Evolutionary conservation across 768 basidiomycete species (phyloP), one percentile per base, ranked within the genome.

Genomic region (Phylloporus arenicola): DNA sequence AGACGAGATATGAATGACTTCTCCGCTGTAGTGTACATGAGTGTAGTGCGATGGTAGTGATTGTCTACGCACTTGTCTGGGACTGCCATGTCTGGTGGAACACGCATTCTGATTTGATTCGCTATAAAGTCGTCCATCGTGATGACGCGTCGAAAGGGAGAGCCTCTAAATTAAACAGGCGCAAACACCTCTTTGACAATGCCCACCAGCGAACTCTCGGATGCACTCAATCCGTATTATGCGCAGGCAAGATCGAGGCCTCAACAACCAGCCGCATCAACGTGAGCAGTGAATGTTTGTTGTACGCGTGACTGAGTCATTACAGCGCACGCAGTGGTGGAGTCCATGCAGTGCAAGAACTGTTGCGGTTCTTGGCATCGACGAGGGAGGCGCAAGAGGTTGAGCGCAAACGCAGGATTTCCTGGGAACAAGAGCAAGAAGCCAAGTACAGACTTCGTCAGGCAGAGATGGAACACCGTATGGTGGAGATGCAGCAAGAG

Each of bases 1-100:
- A n/a, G 92, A 94, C 16, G 93, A 96, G 62, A 99, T 98, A 70
- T 97, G 92, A 56, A 98, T 94, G 63, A 91, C 88, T 74, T 92
- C 90, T 67, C 90, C 90, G 64, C 89, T 92, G 54, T 27, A 3
- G 50, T 45, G 11, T 34, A 38, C 16, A 50, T 49, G 54, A 46
- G 47, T 24, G n/a, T 20, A n/a, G 39, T 17, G 20, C 17, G 17
- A 22, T 13, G n/a, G 13, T 31, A 30, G 41, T 6, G 30, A 41
- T 22, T 42, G 29, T 3, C 4, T 29, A 61, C 76, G 43, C 57
- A 89, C 88, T 88, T 91, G 77, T 92, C 89, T 43, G 89, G 89
- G 6, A 82, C 75, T 40, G 71, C 72, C 4, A 68, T 62, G 48
- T 86, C 84, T 34, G 75, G 72, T 16, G 69, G 57, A 13, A 53